Base-by-base conservation (phyloP, 2,329 filamentous ascomycete species). In the Aspergillus quadrilineatus region DNA sequence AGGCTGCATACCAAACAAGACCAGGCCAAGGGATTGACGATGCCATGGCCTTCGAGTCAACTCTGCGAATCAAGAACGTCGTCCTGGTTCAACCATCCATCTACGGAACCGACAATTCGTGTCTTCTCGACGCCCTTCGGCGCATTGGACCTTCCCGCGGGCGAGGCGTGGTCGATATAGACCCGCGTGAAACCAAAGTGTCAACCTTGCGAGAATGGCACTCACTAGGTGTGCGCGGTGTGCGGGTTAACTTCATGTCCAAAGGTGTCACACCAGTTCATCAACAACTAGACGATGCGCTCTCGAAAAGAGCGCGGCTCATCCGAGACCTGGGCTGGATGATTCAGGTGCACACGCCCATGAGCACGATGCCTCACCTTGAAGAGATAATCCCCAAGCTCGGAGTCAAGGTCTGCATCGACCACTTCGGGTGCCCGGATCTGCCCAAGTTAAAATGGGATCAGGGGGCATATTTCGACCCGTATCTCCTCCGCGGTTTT, bases 71-170 rank as follows among this genome's bases (percentile, higher is more conserved):
- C 39, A 61, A 74, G 42, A 83, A 84, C 57, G 75, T 85, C 50
- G 83, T 87, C 26, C 73, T 87, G 9, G 80, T 84, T 2, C 85
- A 87, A 61, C 83, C 84, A 1, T 85, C 82, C 14, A 82, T 85
- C 50, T 87, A 87, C 66, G 83, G 81, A 26, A 73, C 76, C 51
- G 83, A 87, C 69, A 87, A 88, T 63, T 74, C 77, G 0, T 85
- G 82, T 63, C 70, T 86, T 3, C 74, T 87, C 10, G 79, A 83
- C 43, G 82, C 82, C 0, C 72, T 87, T 10, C 64, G 68, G 6
- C 67, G 66, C 9, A 67, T 87, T 2, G 83, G 83, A 0, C 75
- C 80, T 0, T 65, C 67, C 12, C 74, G 76, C 39, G 83, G 77
- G 6, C 74, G 84, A 44, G 85, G 77, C 2, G 80, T 87, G 6